Evolutionary conservation across 2,329 filamentous ascomycete genomes (phyloP).

Genomic region (Pseudovirgaria hyperparasitica): DNA sequence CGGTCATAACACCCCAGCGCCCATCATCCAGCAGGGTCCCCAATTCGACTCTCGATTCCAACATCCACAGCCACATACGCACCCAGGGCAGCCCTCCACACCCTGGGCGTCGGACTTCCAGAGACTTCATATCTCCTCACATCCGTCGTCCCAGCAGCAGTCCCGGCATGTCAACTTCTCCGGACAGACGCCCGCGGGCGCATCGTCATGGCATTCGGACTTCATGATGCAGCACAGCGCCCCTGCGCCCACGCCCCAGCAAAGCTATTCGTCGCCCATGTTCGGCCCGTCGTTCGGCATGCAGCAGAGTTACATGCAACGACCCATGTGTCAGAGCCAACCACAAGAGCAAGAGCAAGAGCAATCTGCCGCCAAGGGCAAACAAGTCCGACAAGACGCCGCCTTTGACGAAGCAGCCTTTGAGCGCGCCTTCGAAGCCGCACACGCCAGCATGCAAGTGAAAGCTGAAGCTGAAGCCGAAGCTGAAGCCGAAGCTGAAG

Average conservation of each 20-base stretch:
- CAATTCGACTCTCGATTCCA: slow-evolving; percentile 27
- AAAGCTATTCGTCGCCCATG: slow-evolving; percentile 10
- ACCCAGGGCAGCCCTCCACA: slow-evolving; percentile 18
- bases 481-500: too few relatives aligned
- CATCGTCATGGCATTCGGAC: slow-evolving; percentile 46
- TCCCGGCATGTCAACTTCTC: too few relatives aligned
- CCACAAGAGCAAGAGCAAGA: slow-evolving; percentile 11
- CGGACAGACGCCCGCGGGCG: slow-evolving; percentile 18
- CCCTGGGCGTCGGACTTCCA: slow-evolving; percentile 40
- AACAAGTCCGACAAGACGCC: slow-evolving; percentile 24
- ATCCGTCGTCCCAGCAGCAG: slow-evolving; percentile 34
- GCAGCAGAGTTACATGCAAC: too few relatives aligned
- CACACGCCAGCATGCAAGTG: slow-evolving; percentile 25
- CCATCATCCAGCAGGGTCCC: slow-evolving; percentile 23
- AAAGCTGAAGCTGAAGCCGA: too few relatives aligned
- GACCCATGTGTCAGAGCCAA: slow-evolving; percentile 11
- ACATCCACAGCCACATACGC: slow-evolving; percentile 18
- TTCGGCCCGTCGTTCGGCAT: slow-evolving; percentile 17
- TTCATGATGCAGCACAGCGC: slow-evolving; percentile 36
- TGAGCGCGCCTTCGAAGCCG: slow-evolving; percentile 40
- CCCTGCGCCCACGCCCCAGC: slow-evolving; percentile 18
- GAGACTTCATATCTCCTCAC: slow-evolving; percentile 28
- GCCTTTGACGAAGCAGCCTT: slow-evolving; percentile 44
- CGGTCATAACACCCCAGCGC: slow-evolving; percentile 26
- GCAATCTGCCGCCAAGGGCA: slow-evolving; percentile 15